Percentiles rank a stretch among this genome's conserved stretches.
phyloP scores from a whole-genome alignment of 2,329 filamentous ascomycete species.

The Fusarium tricinctum region DNA sequence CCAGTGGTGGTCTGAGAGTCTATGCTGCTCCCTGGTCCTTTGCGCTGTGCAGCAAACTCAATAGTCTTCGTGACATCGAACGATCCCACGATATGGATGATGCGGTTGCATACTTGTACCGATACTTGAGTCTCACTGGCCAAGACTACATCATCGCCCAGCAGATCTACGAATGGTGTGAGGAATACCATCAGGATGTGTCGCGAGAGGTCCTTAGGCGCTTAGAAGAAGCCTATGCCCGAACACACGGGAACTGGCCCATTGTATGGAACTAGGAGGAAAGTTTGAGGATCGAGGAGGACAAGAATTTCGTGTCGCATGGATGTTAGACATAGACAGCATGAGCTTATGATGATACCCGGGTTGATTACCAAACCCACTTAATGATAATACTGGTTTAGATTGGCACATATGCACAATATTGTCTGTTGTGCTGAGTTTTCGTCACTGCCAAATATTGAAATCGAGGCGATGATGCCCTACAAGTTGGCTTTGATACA shows the following conservation, averaged over 20 bases:
- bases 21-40: slow-evolving; percentile 44
- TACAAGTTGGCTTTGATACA: background rate
- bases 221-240: slow-evolving; percentile 27
- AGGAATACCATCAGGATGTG: slow-evolving; percentile 36
- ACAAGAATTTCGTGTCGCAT: background rate
- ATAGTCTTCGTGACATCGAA: slow-evolving; percentile 36
- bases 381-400: slow-evolving; percentile 34
- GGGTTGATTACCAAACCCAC: slow-evolving; percentile 13
- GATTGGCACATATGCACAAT: slow-evolving; percentile 6
- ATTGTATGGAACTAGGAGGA: slow-evolving; percentile 30
- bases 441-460: too few relatives aligned
- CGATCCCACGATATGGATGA: slow-evolving; percentile 42
- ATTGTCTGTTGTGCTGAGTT: background rate
- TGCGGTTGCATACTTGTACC: slow-evolving; percentile 39
- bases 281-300: background rate
- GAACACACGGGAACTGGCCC: slow-evolving; percentile 27
- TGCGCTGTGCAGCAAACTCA: slow-evolving; percentile 43
- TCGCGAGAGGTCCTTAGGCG: slow-evolving; percentile 22
- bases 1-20: slow-evolving; percentile 32
- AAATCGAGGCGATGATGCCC: background rate
- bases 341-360: slow-evolving; percentile 40
- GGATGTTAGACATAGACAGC: slow-evolving; percentile 18
- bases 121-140: slow-evolving; percentile 17
- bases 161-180: slow-evolving; percentile 34
- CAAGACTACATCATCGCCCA: slow-evolving; percentile 17